Percentiles rank a stretch among this genome's conserved stretches.
phyloP scores from a whole-genome alignment of 805 yeast species.

The Sugiyamaella boreocaroliniensis region DNA sequence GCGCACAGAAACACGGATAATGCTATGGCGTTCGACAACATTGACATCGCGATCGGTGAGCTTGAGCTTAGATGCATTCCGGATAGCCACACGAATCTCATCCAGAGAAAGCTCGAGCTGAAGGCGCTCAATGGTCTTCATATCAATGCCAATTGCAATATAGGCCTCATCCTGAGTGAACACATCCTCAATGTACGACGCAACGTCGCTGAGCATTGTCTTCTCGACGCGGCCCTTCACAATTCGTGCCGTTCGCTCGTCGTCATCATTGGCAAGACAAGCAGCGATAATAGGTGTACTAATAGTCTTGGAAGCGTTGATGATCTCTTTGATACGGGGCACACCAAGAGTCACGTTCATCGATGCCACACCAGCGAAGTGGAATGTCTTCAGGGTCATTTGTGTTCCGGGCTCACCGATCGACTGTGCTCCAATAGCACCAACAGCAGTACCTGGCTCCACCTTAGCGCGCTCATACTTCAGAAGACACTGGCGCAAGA shows the following conservation, averaged over 20 bases:
- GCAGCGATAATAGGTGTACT: slow-evolving; percentile 97
- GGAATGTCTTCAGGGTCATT: slow-evolving; percentile 95
- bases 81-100: slow-evolving; percentile 77
- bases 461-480: slow-evolving; percentile 88
- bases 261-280: slow-evolving; percentile 82
- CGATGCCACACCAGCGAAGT: slow-evolving; percentile 99
- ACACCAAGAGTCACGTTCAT: slow-evolving; percentile 99
- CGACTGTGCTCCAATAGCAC: slow-evolving; percentile 98
- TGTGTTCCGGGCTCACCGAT: slow-evolving; percentile 99
- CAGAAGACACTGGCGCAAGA: slow-evolving; percentile 66
- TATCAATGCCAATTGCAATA: slow-evolving; percentile 74
- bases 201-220: slow-evolving; percentile 79
- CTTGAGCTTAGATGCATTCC: slow-evolving; percentile 82
- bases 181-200: slow-evolving; percentile 88
- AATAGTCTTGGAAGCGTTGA: slow-evolving; percentile 90
- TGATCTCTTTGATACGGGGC: slow-evolving; percentile 98
- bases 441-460: slow-evolving; percentile 99
- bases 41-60: slow-evolving; percentile 66
- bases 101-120: slow-evolving; percentile 85
- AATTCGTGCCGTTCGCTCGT: slow-evolving; percentile 96
- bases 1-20: slow-evolving; percentile 30
- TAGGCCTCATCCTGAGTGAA: slow-evolving; percentile 73
- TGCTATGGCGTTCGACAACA: slow-evolving; percentile 55
- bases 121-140: slow-evolving; percentile 75
- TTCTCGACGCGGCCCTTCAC: slow-evolving; percentile 97